Evolutionary conservation across 2,329 filamentous ascomycete species (phyloP).

Genomic region (Cladosporium sp.): DNA sequence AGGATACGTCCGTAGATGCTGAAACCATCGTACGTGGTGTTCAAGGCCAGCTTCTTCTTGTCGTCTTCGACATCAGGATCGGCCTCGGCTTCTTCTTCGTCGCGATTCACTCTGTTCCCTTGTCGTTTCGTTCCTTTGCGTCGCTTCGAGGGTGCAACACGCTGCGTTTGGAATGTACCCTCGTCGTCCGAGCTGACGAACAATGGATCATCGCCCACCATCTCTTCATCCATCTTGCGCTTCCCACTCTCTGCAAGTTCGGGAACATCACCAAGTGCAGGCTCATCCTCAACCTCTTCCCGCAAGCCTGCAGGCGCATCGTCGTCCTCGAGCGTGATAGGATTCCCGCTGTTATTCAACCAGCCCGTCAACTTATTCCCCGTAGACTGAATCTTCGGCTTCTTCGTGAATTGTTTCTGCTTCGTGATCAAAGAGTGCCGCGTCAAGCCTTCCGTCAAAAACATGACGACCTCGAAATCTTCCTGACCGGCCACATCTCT

Average conservation of each 20-base stretch:
- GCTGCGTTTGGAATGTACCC: slow-evolving; percentile 36
- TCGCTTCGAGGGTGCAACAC: slow-evolving; percentile 27
- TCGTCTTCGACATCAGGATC: slow-evolving; percentile 43
- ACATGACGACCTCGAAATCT: slow-evolving; percentile 93
- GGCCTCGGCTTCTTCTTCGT: slow-evolving; percentile 23
- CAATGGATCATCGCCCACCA: slow-evolving; percentile 33
- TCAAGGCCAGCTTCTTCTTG: slow-evolving; percentile 87
- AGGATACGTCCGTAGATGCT: slow-evolving; percentile 91
- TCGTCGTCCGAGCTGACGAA: slow-evolving; percentile 42
- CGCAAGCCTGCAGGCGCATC: slow-evolving; percentile 49
- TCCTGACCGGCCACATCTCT: slow-evolving; percentile 88
- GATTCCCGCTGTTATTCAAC: slow-evolving; percentile 44
- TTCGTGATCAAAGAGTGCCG: slow-evolving; percentile 85
- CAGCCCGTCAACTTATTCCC: slow-evolving; percentile 50
- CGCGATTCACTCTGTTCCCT: slow-evolving; percentile 7
- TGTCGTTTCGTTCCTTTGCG: slow-evolving; percentile 21
- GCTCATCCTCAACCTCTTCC: slow-evolving; percentile 62
- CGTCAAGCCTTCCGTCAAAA: slow-evolving; percentile 81
- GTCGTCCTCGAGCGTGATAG: slow-evolving; percentile 45
- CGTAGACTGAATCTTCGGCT: slow-evolving; percentile 46
- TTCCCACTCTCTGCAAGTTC: slow-evolving; percentile 33
- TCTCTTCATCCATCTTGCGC: slow-evolving; percentile 26
- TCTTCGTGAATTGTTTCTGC: slow-evolving; percentile 67
- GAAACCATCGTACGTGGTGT: slow-evolving; percentile 91
- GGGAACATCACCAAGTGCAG: slow-evolving; percentile 60